Base-by-base conservation (phyloP, 2,329 filamentous ascomycete genomes). In the Verruconis gallopava region DNA sequence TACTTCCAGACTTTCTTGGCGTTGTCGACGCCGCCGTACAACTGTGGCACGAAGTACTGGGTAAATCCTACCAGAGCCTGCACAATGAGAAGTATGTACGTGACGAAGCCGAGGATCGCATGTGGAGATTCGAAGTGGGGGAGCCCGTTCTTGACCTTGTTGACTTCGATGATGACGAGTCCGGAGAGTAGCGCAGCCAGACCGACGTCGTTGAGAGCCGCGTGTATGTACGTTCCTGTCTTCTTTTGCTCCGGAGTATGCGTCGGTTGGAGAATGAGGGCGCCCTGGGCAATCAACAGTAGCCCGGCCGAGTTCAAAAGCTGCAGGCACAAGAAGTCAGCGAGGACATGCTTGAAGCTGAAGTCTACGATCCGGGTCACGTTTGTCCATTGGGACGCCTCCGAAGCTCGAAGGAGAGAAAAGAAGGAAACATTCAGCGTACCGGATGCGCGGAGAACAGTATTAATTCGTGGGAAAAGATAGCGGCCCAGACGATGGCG, bases 381-480 rank as follows among this genome's bases (percentile, higher is more conserved):
- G n/a, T n/a, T n/a, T n/a, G n/a, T n/a, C n/a, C n/a, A n/a, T n/a
- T n/a, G n/a, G n/a, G n/a, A n/a, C n/a, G n/a, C n/a, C n/a, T n/a
- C n/a, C n/a, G n/a, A n/a, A n/a, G n/a, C n/a, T n/a, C n/a, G n/a
- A n/a, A n/a, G n/a, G n/a, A n/a, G n/a, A n/a, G n/a, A n/a, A n/a
- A n/a, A n/a, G n/a, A n/a, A n/a, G n/a, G 25, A 9, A 30, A 30
- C 5, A 21, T 38, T 39, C 22, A 66, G 69, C 62, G 73, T 56
- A 95, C 77, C 5, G 89, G 89, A 60, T 96, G 89, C 5, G 80
- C 77, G 14, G 85, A 86, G 71, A 96, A 94, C 52, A 94, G 76
- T 30, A 84, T 82, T 47, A 93, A 56, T 21, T 79, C 59, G 35
- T 72, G 69, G 33, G 76, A 72, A 55, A 94, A 75, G 49, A 95